Percentiles rank a stretch among this genome's conserved stretches.
These are phyloP conservation scores for Microbotryum violaceum DNA, from an alignment of 1,284 basidiomycete genomes.

Conservation along the genomic window DNA sequence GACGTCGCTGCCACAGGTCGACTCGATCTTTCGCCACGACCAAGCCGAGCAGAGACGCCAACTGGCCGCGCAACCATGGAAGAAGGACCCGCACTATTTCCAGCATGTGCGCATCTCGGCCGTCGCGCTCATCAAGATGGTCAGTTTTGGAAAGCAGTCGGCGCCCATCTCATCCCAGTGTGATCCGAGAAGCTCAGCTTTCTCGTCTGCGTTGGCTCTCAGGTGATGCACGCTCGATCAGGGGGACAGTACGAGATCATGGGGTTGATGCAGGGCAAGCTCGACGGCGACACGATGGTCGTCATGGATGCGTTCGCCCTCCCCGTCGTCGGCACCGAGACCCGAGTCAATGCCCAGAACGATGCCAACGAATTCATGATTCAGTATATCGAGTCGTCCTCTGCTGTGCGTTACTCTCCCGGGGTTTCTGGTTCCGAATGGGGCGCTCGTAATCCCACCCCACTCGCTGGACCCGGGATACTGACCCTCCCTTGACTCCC, in stretches of 20 bases:
- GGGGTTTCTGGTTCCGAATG: background rate
- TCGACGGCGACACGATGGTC: slow-evolving; percentile 74
- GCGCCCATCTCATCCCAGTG: background rate
- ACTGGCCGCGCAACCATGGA: slow-evolving; percentile 72
- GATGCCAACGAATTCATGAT: slow-evolving; percentile 99
- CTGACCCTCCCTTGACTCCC: background rate
- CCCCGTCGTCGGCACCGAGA: slow-evolving; percentile 98
- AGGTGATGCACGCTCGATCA: slow-evolving; percentile 96
- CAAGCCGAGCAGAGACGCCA: slow-evolving; percentile 16
- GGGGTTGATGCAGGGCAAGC: slow-evolving; percentile 98
- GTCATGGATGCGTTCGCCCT: slow-evolving; percentile 95
- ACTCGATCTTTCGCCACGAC: slow-evolving; percentile 60
- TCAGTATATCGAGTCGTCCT: slow-evolving; percentile 71
- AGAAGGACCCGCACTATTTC: slow-evolving; percentile 83
- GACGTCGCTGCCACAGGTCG: slow-evolving; percentile 43
- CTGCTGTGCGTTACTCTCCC: slow-evolving; percentile 51
- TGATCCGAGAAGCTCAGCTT: background rate
- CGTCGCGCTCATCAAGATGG: slow-evolving; percentile 97
- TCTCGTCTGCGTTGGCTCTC: background rate
- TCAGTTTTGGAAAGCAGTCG: slow-evolving; percentile 36
- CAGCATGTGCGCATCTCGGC: slow-evolving; percentile 91
- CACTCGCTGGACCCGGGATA: background rate
- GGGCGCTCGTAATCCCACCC: slow-evolving; percentile 1
- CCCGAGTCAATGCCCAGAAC: slow-evolving; percentile 89
- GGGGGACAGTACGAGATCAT: slow-evolving; percentile 98